Evolutionary conservation across 306 rosid genomes (phyloP), one percentile per base, ranked within the genome.

Genomic region (Luffa aegyptiaca): DNA sequence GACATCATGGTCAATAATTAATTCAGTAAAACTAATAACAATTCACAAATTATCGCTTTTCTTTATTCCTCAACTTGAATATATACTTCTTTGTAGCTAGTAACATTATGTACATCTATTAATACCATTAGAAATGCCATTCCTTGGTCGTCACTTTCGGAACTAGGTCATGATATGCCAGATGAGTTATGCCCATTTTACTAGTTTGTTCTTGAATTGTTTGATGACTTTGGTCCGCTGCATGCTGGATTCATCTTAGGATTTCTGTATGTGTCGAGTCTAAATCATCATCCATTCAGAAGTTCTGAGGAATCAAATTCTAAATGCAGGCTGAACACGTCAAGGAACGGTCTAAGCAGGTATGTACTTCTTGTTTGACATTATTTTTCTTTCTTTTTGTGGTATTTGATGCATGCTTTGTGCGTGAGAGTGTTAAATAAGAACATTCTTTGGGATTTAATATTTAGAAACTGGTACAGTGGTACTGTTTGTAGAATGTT

Each of bases 301-400:
- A 80, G 77, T 49, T 81, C 76, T 92, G 82, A 84, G 76, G 37
- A 63, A 59, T 72, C 62, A 84, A 75, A 48, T 55, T 82, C 41
- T 84, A 76, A 80, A 80, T 90, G 89, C 97, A 94, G 98, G 92
- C 84, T 62, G 92, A 90, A 69, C 84, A 39, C 63, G 68, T 85
- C 64, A 86, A 81, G 85, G 85, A 85, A 86, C 90, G 97, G 82
- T 73, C 72, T 51, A 87, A 87, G 62, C 83, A 79, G 92, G 98
- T 92, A 81, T 64, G 86, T 76, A n/a, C 66, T 72, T 6, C 36
- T 49, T 53, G 14, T 8, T 73, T 61, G 45, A 8, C 62, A 48
- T 31, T 49, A 26, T 26, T 73, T 48, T 48, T 26, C 61, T 72
- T 72, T 26, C 5, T 64, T 8, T 48, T 1, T 72, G 35, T 46